Conservation (phyloP, 1,284 basidiomycete species). For the Chalciporus sp. region DNA sequence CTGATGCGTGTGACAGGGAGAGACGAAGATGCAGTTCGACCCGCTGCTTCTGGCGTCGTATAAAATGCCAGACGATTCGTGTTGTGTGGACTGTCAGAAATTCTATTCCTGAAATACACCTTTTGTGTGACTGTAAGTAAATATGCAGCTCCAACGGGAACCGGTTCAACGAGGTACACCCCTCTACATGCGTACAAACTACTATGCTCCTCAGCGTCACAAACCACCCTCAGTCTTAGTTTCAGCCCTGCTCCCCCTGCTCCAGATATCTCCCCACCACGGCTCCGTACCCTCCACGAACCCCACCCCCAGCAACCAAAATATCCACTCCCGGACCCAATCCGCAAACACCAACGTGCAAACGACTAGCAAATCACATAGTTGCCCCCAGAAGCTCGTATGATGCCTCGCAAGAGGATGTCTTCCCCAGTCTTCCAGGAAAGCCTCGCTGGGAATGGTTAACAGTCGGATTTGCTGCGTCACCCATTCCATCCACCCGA, state of each 20-base stretch:
- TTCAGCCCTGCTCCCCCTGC: slow-evolving; percentile 22
- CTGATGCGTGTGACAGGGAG: slow-evolving; percentile 41
- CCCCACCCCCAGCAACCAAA: slow-evolving; percentile 39
- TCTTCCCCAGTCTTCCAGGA: neutral
- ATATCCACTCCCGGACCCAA: slow-evolving; percentile 41
- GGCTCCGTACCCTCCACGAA: slow-evolving; percentile 52
- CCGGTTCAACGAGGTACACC: no score
- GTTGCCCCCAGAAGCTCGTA: slow-evolving; percentile 22
- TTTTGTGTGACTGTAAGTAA: neutral
- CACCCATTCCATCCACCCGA: neutral
- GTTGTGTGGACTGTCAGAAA: slow-evolving; percentile 7
- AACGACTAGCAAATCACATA: slow-evolving; percentile 21
- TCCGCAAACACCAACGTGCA: slow-evolving; percentile 35
- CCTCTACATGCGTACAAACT: no score
- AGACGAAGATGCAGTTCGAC: slow-evolving; percentile 55
- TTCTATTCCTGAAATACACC: slow-evolving; percentile 9
- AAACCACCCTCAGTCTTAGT: neutral
- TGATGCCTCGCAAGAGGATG: neutral
- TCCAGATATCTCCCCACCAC: slow-evolving; percentile 47
- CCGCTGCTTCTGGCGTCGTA: slow-evolving; percentile 51
- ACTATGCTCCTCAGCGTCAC: neutral
- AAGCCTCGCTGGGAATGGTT: neutral
- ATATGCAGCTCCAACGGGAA: no score
- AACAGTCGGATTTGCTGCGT: neutral
- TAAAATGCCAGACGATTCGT: slow-evolving; percentile 13